phyloP scores from a whole-genome alignment of 2,329 filamentous ascomycete genomes.

The Drechmeria coniospora region DNA sequence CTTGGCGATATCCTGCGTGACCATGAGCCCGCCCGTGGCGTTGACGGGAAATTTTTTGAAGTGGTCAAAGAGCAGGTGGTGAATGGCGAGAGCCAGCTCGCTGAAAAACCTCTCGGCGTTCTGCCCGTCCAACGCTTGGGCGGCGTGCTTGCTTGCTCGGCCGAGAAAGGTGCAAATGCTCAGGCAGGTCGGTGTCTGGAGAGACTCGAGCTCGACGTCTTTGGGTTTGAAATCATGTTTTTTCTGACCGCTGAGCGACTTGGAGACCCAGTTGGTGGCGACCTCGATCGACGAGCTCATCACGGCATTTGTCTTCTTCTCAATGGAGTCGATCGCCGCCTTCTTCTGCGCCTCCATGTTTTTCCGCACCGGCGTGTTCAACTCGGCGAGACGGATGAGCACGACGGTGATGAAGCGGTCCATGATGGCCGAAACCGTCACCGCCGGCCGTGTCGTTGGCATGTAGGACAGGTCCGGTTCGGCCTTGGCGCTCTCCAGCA shows the following conservation, averaged over 20 bases:
- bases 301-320: constrained; percentile 60
- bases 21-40: constrained; percentile 83
- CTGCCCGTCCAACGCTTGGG: constrained; percentile 60
- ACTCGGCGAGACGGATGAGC: constrained; percentile 74
- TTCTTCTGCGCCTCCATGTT: constrained; percentile 78
- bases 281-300: constrained; percentile 47
- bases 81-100: constrained; percentile 68
- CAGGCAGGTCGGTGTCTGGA: constrained; percentile 77
- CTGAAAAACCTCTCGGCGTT: constrained; percentile 72
- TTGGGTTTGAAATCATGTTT: constrained; percentile 83
- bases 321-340: constrained; percentile 58
- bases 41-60: constrained; percentile 91
- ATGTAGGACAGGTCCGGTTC: constrained; percentile 85
- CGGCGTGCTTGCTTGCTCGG: constrained; percentile 45
- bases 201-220: constrained; percentile 62
- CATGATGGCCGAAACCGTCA: constrained; percentile 85
- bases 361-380: constrained; percentile 77
- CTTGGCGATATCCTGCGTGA: constrained; percentile 88
- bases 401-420: constrained; percentile 83
- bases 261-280: constrained; percentile 59
- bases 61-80: constrained; percentile 72
- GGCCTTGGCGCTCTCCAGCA: constrained; percentile 63
- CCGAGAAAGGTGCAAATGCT: constrained; percentile 68
- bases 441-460: constrained; percentile 60
- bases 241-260: constrained; percentile 60